Evolutionary conservation across 2,329 filamentous ascomycete species (phyloP), one percentile per base, ranked within the genome.

Genomic region (Tolypocladium ophioglossoides): DNA sequence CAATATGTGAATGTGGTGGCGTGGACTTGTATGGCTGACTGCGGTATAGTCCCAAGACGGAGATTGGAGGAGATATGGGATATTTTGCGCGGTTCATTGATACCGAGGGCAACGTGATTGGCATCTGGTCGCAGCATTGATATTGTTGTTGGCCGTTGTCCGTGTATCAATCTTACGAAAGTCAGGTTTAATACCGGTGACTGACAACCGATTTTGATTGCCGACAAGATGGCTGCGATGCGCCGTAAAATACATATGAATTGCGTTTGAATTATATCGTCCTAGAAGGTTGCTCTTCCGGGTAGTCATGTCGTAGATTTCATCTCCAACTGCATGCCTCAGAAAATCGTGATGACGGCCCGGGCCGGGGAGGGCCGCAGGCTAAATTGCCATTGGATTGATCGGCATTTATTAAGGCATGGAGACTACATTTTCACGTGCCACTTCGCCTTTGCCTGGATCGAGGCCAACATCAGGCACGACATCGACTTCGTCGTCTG

Each of bases 381-480:
- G n/a, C n/a, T n/a, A n/a, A n/a, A n/a, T n/a, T n/a, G n/a, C n/a
- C n/a, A n/a, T n/a, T n/a, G n/a, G n/a, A n/a, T n/a, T n/a, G n/a
- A n/a, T n/a, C n/a, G n/a, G n/a, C n/a, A n/a, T n/a, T n/a, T n/a
- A n/a, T n/a, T n/a, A n/a, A n/a, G n/a, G n/a, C n/a, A n/a, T n/a
- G n/a, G n/a, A n/a, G n/a, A n/a, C n/a, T n/a, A n/a, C n/a, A n/a
- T n/a, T n/a, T n/a, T n/a, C n/a, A n/a, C n/a, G n/a, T n/a, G n/a
- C n/a, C n/a, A n/a, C n/a, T n/a, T n/a, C n/a, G n/a, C 92, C 0
- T 89, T 97, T 65, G 79, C 85, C 64, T 99, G 92, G 92, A 86
- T 99, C 52, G 77, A 83, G 47, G 79, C 84, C 46, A 85, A 95
- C 63, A 66, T 96, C 55, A 86, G 81, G 65, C 86, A 91, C 66